Evolutionary conservation across 1,284 basidiomycete genomes (phyloP).

Genomic region (Ganoderma lucidum): DNA sequence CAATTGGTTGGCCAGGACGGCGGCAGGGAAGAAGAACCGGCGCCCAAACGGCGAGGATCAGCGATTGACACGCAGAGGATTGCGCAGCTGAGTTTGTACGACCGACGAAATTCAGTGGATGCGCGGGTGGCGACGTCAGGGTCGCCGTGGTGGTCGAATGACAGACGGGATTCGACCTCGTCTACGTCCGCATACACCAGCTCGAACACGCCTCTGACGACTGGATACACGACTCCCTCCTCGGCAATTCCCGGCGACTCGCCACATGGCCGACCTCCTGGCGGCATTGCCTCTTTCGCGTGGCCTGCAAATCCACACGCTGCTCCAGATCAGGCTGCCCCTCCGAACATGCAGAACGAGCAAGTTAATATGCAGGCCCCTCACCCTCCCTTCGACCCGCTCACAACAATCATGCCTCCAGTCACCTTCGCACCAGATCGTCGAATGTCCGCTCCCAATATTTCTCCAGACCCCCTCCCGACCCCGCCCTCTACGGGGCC

Average conservation of each 20-base stretch:
- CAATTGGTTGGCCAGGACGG: slow-evolving; percentile 74
- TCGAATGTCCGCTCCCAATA: slow-evolving; percentile 73
- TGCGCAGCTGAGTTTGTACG: slow-evolving; percentile 74
- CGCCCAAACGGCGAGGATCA: slow-evolving; percentile 81
- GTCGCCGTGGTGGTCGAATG: slow-evolving; percentile 63
- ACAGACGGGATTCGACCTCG: slow-evolving; percentile 76
- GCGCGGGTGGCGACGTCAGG: slow-evolving; percentile 51
- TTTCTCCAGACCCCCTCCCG: slow-evolving; percentile 52
- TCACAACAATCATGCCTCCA: slow-evolving; percentile 59
- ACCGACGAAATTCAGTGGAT: slow-evolving; percentile 79
- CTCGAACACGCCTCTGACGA: slow-evolving; percentile 59
- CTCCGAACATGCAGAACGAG: slow-evolving; percentile 49
- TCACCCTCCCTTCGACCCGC: slow-evolving; percentile 53
- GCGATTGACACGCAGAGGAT: slow-evolving; percentile 78
- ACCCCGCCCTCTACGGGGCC: slow-evolving; percentile 51
- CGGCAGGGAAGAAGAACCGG: slow-evolving; percentile 73
- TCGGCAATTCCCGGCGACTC: slow-evolving; percentile 71
- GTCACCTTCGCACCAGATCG: slow-evolving; percentile 68
- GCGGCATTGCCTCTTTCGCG: slow-evolving; percentile 72
- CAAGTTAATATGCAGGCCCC: slow-evolving; percentile 46
- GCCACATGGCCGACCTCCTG: slow-evolving; percentile 67
- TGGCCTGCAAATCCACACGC: slow-evolving; percentile 65
- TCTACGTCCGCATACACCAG: slow-evolving; percentile 66
- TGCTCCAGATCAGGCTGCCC: slow-evolving; percentile 43
- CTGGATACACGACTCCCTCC: slow-evolving; percentile 55